phyloP scores from a whole-genome alignment of 352 stramenopile species.

The Phytopythium boreale region DNA sequence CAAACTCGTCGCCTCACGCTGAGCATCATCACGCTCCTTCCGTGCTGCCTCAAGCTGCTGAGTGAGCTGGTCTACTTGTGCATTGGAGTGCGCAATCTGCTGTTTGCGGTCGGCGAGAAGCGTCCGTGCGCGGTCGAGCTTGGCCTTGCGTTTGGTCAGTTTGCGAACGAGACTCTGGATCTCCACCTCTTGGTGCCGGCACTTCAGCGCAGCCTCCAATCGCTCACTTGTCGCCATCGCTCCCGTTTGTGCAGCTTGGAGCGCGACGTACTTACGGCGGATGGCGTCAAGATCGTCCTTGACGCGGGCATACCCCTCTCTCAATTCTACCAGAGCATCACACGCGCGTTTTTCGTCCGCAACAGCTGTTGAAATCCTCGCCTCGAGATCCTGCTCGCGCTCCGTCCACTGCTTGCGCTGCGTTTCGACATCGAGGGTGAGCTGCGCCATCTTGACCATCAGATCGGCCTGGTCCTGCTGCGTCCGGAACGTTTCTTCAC shows the following conservation, averaged over 20 bases:
- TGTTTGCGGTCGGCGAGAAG: slow-evolving; percentile 19
- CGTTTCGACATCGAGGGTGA: slow-evolving; percentile 31
- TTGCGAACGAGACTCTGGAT: slow-evolving; percentile 20
- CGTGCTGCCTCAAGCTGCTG: slow-evolving; percentile 14
- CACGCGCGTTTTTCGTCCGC: background rate
- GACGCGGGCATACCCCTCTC: background rate
- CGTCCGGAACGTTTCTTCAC: slow-evolving; percentile 17
- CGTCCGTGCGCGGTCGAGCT: slow-evolving; percentile 25
- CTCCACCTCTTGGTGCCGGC: slow-evolving; percentile 19
- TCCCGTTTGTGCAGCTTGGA: slow-evolving; percentile 4
- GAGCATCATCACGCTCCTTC: background rate
- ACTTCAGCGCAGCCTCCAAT: slow-evolving; percentile 16
- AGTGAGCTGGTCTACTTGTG: slow-evolving; percentile 9
- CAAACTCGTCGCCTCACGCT: slow-evolving; percentile 11
- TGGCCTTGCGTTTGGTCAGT: slow-evolving; percentile 40
- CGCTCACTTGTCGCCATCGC: slow-evolving; percentile 8
- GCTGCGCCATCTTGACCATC: slow-evolving; percentile 24
- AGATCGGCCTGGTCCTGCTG: slow-evolving; percentile 33
- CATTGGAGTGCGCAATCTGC: slow-evolving; percentile 11
- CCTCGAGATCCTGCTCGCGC: slow-evolving; percentile 17
- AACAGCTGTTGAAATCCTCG: slow-evolving; percentile 3
- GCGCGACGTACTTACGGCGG: background rate
- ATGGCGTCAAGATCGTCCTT: background rate
- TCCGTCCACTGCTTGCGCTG: slow-evolving; percentile 19
- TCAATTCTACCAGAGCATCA: background rate